A percentile compares a stretch with the other conserved stretches of the same genome.
phyloP scores from a whole-genome alignment of 73 alveolate genomes.

The Urostyla sp. region DNA sequence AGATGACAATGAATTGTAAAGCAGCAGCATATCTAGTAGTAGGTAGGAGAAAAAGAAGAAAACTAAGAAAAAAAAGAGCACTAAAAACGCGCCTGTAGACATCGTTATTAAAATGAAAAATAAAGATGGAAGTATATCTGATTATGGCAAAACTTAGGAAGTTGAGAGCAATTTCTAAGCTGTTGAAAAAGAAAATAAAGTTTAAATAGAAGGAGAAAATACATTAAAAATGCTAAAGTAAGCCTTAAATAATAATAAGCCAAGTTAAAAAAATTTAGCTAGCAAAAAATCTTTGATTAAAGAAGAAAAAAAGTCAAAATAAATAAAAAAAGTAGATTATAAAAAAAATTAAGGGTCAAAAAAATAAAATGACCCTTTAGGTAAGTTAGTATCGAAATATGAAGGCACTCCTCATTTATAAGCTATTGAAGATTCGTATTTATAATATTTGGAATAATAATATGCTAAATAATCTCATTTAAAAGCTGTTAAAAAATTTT shows the following conservation, averaged over 20 bases:
- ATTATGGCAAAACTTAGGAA: conserved; percentile 25
- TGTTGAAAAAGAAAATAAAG: conserved; percentile 22
- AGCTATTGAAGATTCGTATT: conserved; percentile 53
- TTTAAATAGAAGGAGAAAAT: background rate
- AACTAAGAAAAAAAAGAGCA: background rate
- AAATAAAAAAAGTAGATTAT: background rate
- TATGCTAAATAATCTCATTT: conserved; percentile 53
- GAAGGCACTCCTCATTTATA: conserved; percentile 45
- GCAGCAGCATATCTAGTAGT: background rate
- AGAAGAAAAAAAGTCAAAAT: background rate
- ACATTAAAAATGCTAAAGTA: conserved; percentile 47
- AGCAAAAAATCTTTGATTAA: background rate
- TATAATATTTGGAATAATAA: conserved; percentile 24
- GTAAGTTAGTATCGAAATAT: conserved; percentile 7
- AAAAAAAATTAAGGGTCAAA: background rate
- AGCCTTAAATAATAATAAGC: background rate
- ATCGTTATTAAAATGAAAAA: conserved; percentile 45
- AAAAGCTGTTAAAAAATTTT: conserved; percentile 35
- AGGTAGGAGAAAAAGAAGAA: background rate
- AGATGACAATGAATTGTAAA: background rate
- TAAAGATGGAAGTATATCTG: conserved; percentile 23
- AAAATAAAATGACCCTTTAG: conserved; percentile 14
- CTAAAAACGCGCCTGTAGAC: conserved; percentile 25
- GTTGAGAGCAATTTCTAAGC: background rate
- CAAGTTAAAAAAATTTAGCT: background rate